Evolutionary conservation across 345 rosid species (phyloP).

Genomic region (Salix koriyanagi): DNA sequence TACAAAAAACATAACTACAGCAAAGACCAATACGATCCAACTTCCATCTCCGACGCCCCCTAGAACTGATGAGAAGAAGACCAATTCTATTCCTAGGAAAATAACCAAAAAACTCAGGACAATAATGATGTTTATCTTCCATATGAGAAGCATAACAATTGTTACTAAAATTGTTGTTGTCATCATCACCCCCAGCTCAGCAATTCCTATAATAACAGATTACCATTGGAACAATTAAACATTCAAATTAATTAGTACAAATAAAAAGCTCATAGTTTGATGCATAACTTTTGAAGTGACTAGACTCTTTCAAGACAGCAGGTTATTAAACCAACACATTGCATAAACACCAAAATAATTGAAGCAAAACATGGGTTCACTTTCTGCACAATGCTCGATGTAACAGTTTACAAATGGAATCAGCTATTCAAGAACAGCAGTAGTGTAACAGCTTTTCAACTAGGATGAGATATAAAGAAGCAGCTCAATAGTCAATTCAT

Average conservation of each 20-base stretch:
- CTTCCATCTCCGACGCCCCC: slow-evolving; percentile 82
- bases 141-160: slow-evolving; percentile 94
- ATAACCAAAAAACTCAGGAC: slow-evolving; percentile 61
- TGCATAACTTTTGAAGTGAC: background rate
- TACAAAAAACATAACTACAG: slow-evolving; percentile 75
- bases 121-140: slow-evolving; percentile 88
- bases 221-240: slow-evolving; percentile 18
- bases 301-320: background rate
- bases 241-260: background rate
- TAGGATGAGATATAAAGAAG: background rate
- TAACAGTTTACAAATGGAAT: background rate
- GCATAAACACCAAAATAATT: background rate
- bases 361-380: background rate
- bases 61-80: slow-evolving; percentile 82
- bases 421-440: background rate
- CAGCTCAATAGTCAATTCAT: background rate
- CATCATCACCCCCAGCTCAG: slow-evolving; percentile 99
- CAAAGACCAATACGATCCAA: slow-evolving; percentile 90
- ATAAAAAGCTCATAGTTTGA: background rate
- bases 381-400: background rate
- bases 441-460: background rate
- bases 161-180: slow-evolving; percentile 91
- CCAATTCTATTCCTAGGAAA: slow-evolving; percentile 80
- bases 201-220: slow-evolving; percentile 63
- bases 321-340: background rate